These are phyloP conservation scores for Akanthomyces muscarius DNA, from an alignment of 2,329 filamentous ascomycete genomes.

Conservation along the genomic window DNA sequence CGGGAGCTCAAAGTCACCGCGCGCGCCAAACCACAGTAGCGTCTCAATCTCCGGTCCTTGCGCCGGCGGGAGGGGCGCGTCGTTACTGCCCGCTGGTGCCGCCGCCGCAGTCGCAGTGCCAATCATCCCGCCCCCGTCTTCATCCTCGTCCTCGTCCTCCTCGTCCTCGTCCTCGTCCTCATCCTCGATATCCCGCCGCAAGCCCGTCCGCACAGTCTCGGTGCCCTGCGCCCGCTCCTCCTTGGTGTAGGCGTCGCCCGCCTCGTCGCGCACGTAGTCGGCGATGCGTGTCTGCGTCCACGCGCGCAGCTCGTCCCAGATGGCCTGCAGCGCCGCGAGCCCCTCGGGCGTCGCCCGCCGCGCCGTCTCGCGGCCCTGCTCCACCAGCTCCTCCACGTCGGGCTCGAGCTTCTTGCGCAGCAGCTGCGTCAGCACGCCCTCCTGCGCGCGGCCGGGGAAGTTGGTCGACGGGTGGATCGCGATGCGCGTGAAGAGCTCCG, in stretches of 20 bases:
- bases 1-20: constrained; percentile 42
- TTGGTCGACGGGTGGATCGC: constrained; percentile 73
- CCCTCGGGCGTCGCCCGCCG: constrained; percentile 41
- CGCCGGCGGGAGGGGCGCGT: constrained; percentile 24
- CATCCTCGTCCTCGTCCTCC: constrained; percentile 52
- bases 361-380: constrained; percentile 53
- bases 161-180: constrained; percentile 55
- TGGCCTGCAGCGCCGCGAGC: constrained; percentile 41
- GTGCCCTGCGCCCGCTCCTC: constrained; percentile 64
- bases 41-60: constrained; percentile 43
- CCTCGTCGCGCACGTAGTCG: constrained; percentile 41
- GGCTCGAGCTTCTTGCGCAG: constrained; percentile 82
- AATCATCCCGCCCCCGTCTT: constrained; percentile 43
- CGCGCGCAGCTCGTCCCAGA: constrained; percentile 50
- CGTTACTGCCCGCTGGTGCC: constrained; percentile 17
- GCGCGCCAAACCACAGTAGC: constrained; percentile 43
- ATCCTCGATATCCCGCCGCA: constrained; percentile 53
- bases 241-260: constrained; percentile 63
- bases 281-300: constrained; percentile 40
- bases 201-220: constrained; percentile 67
- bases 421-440: constrained; percentile 62
- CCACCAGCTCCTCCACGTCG: constrained; percentile 68
- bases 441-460: constrained; percentile 67
- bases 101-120: constrained; percentile 20
- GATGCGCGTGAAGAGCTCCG: constrained; percentile 63